phyloP scores from a whole-genome alignment of 2,329 filamentous ascomycete species.

The Karstenula rhodostoma region DNA sequence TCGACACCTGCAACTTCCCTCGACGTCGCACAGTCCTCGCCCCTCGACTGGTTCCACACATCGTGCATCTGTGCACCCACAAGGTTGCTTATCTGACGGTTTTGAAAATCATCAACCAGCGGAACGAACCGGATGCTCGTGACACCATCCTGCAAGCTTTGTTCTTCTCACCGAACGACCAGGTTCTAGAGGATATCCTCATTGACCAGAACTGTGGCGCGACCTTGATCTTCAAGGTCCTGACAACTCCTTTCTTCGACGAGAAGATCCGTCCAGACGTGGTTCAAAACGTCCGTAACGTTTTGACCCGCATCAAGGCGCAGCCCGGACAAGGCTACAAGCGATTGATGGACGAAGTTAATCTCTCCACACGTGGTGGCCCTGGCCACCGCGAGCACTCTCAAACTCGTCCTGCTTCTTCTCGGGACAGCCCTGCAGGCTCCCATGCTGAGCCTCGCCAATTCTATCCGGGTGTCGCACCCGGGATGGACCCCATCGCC shows the following conservation, averaged over 20 bases:
- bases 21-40: slow-evolving; percentile 89
- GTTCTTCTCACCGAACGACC: slow-evolving; percentile 89
- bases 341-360: slow-evolving; percentile 97
- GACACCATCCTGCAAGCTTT: slow-evolving; percentile 89
- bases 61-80: slow-evolving; percentile 96
- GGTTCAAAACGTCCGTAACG: slow-evolving; percentile 88
- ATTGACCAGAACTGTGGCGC: slow-evolving; percentile 91
- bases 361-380: slow-evolving; percentile 70
- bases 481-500: slow-evolving; percentile 51
- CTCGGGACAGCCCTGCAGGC: slow-evolving; percentile 43
- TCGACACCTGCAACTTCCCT: slow-evolving; percentile 97
- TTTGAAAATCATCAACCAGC: slow-evolving; percentile 97
- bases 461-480: slow-evolving; percentile 48
- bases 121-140: slow-evolving; percentile 89
- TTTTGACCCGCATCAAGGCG: slow-evolving; percentile 88
- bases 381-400: slow-evolving; percentile 49
- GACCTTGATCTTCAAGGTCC: slow-evolving; percentile 96
- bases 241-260: slow-evolving; percentile 97
- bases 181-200: slow-evolving; percentile 87
- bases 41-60: slow-evolving; percentile 87
- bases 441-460: slow-evolving; percentile 43
- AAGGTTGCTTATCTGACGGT: slow-evolving; percentile 98
- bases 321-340: slow-evolving; percentile 97
- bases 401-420: slow-evolving; percentile 46
- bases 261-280: slow-evolving; percentile 88